These are phyloP conservation scores for Trichoderma sp. DNA, from an alignment of 2,329 filamentous ascomycete genomes.

Conservation along the genomic window DNA sequence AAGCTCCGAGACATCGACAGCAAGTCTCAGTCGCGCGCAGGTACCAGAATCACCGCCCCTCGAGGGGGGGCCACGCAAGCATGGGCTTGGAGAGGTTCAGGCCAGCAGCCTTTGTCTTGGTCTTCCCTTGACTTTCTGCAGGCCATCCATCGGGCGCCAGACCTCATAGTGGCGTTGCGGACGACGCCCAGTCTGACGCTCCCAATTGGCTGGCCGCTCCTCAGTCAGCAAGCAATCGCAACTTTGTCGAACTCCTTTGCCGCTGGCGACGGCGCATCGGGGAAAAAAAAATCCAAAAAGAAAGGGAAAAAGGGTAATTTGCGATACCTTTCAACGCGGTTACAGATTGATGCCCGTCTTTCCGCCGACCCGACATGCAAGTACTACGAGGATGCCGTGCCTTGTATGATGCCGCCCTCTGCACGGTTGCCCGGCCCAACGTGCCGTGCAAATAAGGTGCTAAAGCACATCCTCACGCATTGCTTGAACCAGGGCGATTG, in stretches of 20 bases:
- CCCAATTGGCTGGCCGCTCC: neutral
- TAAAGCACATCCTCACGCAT: neutral
- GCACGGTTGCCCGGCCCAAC: neutral
- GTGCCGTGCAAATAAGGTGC: neutral
- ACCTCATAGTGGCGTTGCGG: neutral
- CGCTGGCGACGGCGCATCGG: neutral
- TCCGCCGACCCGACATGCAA: neutral
- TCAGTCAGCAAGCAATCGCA: neutral
- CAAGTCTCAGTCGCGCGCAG: conserved; percentile 5
- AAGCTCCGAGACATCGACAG: conserved; percentile 6
- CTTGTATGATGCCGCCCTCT: neutral
- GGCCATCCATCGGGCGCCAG: neutral
- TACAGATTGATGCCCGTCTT: neutral
- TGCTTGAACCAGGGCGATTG: neutral
- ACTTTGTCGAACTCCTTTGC: no score
- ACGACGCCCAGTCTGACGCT: neutral
- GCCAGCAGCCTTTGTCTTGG: neutral
- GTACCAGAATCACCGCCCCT: conserved; percentile 1
- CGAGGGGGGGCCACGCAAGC: neutral
- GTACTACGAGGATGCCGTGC: neutral
- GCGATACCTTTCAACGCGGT: neutral
- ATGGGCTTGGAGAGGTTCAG: neutral
- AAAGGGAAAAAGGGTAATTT: neutral
- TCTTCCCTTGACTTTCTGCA: neutral
- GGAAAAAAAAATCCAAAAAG: neutral